phyloP scores from a whole-genome alignment of 805 yeast species.

The Metschnikowia lunata region DNA sequence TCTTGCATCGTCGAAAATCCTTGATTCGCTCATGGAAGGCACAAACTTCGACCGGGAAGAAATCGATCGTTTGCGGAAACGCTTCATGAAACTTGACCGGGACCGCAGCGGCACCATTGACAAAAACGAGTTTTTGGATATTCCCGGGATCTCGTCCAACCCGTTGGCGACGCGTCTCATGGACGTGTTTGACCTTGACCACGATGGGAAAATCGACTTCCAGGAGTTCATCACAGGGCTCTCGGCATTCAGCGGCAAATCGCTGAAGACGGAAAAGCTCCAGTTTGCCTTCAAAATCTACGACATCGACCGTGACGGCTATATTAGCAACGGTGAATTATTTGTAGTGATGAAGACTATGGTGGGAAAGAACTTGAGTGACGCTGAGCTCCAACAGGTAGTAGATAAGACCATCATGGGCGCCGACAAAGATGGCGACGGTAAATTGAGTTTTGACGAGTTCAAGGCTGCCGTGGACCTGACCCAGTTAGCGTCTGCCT shows the following conservation, averaged over 20 bases:
- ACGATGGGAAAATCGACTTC: conserved; percentile 90
- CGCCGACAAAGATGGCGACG: conserved; percentile 92
- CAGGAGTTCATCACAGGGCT: conserved; percentile 87
- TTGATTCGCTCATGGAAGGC: conserved; percentile 73
- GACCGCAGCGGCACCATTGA: conserved; percentile 93
- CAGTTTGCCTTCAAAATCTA: conserved; percentile 88
- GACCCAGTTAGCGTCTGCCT: conserved; percentile 54
- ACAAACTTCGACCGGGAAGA: conserved; percentile 88
- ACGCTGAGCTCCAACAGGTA: conserved; percentile 86
- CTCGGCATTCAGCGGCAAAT: conserved; percentile 83
- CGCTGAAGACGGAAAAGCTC: conserved; percentile 75
- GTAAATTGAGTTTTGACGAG: conserved; percentile 80
- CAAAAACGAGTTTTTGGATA: conserved; percentile 80
- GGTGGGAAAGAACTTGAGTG: conserved; percentile 91
- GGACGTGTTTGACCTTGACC: conserved; percentile 92
- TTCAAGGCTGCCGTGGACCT: conserved; percentile 64
- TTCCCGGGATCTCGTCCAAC: conserved; percentile 87
- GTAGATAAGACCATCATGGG: conserved; percentile 97
- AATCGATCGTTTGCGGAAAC: conserved; percentile 81
- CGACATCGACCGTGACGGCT: conserved; percentile 95
- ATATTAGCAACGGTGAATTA: conserved; percentile 89
- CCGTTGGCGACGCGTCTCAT: conserved; percentile 87
- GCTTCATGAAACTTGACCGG: conserved; percentile 92
- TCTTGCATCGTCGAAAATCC: conserved; percentile 50
- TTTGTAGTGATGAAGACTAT: conserved; percentile 89